phyloP scores from a whole-genome alignment of 768 basidiomycete species.

The Russula compacta region DNA sequence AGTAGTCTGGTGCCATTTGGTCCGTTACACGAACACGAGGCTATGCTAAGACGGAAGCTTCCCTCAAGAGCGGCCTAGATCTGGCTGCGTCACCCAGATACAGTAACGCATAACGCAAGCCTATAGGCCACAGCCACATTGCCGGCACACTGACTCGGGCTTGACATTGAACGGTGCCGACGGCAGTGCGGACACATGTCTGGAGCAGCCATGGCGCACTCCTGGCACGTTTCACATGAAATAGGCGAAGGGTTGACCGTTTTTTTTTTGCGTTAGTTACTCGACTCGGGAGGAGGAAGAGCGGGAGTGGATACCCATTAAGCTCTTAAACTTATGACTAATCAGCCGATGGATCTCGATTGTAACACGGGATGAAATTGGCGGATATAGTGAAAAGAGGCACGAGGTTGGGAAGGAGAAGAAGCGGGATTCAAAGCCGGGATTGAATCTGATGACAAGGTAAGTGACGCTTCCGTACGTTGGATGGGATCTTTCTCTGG shows the following conservation, averaged over 20 bases:
- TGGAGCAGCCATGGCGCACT: neutral
- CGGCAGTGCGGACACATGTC: conserved; percentile 5
- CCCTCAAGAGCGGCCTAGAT: conserved; percentile 18
- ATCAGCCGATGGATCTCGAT: conserved; percentile 34
- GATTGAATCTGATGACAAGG: conserved; percentile 23
- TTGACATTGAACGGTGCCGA: conserved; percentile 3
- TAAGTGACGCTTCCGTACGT: conserved; percentile 20
- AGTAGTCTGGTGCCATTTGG: conserved; percentile 10
- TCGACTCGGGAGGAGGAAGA: conserved; percentile 19
- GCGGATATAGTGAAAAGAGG: conserved; percentile 32
- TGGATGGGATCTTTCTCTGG: conserved; percentile 25
- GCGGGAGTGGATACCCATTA: conserved; percentile 29
- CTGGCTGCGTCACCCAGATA: conserved; percentile 14
- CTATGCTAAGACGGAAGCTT: conserved; percentile 20
- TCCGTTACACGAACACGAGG: conserved; percentile 8
- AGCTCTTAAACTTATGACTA: conserved; percentile 36
- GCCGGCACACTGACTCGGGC: neutral
- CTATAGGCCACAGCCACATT: conserved; percentile 11
- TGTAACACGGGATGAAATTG: conserved; percentile 34
- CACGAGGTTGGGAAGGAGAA: conserved; percentile 48
- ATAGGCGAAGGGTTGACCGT: neutral
- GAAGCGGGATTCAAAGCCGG: conserved; percentile 24
- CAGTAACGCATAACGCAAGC: conserved; percentile 2
- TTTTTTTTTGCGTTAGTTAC: neutral
- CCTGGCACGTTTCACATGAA: neutral